These are phyloP conservation scores for Prunus campanulata DNA, from an alignment of 306 rosid genomes.

Conservation along the genomic window DNA sequence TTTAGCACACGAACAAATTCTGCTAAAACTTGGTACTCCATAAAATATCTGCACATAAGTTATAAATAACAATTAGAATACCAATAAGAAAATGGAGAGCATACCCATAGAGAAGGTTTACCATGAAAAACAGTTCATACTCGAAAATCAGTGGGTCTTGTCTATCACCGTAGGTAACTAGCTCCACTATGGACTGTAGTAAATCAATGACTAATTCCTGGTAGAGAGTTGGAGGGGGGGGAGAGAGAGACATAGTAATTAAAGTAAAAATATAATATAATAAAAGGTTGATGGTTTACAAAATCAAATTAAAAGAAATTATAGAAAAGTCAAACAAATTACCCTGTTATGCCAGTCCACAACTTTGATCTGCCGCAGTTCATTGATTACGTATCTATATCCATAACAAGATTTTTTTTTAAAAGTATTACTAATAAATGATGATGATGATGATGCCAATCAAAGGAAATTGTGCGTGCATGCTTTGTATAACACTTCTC, in stretches of 20 bases:
- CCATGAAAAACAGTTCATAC: conserved; percentile 42
- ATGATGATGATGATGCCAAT: background rate
- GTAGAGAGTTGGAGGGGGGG: background rate
- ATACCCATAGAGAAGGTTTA: conserved; percentile 11
- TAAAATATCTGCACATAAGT: conserved; percentile 64
- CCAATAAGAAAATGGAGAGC: conserved; percentile 14
- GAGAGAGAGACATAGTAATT: background rate
- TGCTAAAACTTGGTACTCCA: conserved; percentile 79
- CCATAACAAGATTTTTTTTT: background rate
- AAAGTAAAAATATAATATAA: background rate
- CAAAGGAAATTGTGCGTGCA: background rate
- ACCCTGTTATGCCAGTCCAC: conserved; percentile 41
- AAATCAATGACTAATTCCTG: conserved; percentile 78
- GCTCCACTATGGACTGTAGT: conserved; percentile 76
- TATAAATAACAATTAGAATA: conserved; percentile 8
- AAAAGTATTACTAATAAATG: background rate
- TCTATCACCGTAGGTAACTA: conserved; percentile 77
- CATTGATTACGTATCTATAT: conserved; percentile 26
- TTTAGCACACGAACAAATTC: conserved; percentile 75
- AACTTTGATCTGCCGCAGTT: conserved; percentile 38
- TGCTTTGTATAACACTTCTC: no score
- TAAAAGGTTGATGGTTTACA: background rate
- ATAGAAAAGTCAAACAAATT: background rate
- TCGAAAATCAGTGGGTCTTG: conserved; percentile 77
- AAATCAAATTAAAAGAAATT: background rate